Percentiles rank a stretch among this genome's conserved stretches.
Conservation (phyloP, 768 basidiomycete genomes). For the Psilocybe azurescens region DNA sequence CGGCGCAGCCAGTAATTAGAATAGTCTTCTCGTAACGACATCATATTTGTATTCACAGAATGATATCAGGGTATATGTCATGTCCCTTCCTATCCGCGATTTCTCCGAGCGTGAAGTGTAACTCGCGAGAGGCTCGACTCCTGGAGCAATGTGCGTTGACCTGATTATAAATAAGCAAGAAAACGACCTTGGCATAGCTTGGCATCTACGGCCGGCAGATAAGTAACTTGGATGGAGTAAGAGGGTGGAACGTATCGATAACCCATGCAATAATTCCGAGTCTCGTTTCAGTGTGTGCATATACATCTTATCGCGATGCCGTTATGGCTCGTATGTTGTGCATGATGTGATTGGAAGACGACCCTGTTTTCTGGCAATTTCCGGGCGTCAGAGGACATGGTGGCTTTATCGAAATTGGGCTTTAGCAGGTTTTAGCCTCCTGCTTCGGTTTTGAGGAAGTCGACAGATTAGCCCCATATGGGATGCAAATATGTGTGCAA, state of each 20-base stretch:
- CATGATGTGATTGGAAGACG: not conserved
- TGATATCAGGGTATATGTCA: not conserved
- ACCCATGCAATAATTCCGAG: not conserved
- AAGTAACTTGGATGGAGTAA: not conserved
- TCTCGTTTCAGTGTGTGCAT: not conserved
- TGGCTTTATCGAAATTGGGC: not conserved
- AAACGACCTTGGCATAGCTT: not conserved
- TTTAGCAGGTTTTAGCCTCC: not conserved
- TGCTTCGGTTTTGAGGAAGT: too few species aligned
- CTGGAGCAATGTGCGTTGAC: too few species aligned
- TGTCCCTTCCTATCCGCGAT: not conserved
- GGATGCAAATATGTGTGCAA: not conserved
- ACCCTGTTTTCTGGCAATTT: not conserved
- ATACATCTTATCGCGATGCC: not conserved
- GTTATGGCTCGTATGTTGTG: not conserved
- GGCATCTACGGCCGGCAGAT: not conserved
- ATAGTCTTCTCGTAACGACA: not conserved
- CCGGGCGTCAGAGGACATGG: not conserved
- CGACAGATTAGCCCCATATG: not conserved
- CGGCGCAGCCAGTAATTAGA: too few species aligned
- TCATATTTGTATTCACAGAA: not conserved
- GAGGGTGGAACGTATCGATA: not conserved
- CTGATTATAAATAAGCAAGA: too few species aligned
- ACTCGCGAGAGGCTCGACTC: too few species aligned
- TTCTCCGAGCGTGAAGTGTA: too few species aligned